Base-by-base conservation (phyloP, 371 early-diverging fungal genomes). In the Circinella umbellata region DNA sequence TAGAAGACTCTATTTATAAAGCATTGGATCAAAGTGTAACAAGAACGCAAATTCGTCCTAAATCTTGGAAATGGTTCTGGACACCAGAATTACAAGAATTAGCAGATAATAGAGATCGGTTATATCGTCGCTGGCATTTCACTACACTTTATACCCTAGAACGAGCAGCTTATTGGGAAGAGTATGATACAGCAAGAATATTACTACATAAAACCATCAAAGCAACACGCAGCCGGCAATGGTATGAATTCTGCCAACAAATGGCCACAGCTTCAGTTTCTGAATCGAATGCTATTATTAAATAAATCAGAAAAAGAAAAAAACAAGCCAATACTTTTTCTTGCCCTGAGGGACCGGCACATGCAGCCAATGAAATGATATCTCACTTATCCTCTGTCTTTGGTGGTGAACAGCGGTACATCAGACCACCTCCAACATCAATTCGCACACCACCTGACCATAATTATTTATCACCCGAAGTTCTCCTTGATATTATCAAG, bases 41-140 rank as follows among this genome's bases (percentile, higher is more conserved):
- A 13, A 6, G 48, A n/a, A 46, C 34, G 6, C 6, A 20, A 11
- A 5, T 27, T 15, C 63, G 63, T 6, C 47, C 63, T 13, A 54
- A 69, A 27, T 42, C 36, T 5, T 63, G 63, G 46, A 63, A 69
- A 42, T 69, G 64, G 69, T 69, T 69, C 46, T 69, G 69, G 63
- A 69, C 49, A 3, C 15, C 34, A 6, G 46, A 64, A 17, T 42
- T 69, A 11, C 63, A 69, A 20, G 38, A 54, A 18, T 17, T 69
- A 8, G 55, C 63, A 1, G 46, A 49, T 39, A 0, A n/a, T 11
- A 18, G 57, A 35, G 18, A 55, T 9, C 39, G 35, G 15, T 67
- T 61, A 39, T 69, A 69, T 17, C 49, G 36, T 14, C 64, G 68
- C 54, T 67, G 69, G 73, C 27, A 67, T 10, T 27, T 27, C 27